Evolutionary conservation across 176 grass and related monocot species (phyloP), one percentile per base, ranked within the genome.

Genomic region (Avena insularis): DNA sequence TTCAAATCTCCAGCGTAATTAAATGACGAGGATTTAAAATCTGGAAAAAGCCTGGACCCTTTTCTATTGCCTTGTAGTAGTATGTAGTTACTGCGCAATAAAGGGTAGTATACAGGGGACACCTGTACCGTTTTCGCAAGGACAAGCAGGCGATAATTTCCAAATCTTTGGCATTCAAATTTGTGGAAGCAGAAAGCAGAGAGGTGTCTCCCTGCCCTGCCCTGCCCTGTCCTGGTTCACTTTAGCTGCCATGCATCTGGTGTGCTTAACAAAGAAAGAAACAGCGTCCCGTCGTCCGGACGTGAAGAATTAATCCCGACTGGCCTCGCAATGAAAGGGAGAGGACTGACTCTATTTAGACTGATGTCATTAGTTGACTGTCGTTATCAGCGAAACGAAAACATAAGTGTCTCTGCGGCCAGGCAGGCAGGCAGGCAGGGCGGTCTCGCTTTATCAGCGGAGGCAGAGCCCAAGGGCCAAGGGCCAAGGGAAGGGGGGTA

Each of bases 281-380:
- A 27, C 17, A 9, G 17, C 0, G 58, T 17, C 5, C 29, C 29
- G 29, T n/a, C 23, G 23, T 64, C 23, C 23, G 9, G 35, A 12
- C 62, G 40, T 25, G n/a, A 27, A 48, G 25, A 5, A 10, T 61
- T 31, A 31, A 65, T 63, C 3, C 12, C 12, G 21, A 36, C 64
- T 66, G 62, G 62, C 1, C 63, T 49, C 5, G n/a, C 21, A 15
- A 15, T 29, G 13, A 71, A 17, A 31, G 68, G 21, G 12, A 46
- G 47, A 17, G 29, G 0, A 45, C 8, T 5, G 8, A 29, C 23
- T 49, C 29, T 29, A 29, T 29, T 29, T 29, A 25, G 78, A 60
- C 8, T 36, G 88, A 77, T 53, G 88, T 70, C 88, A 77, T 82
- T 71, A 68, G 83, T 86, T 86, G 83, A 82, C 88, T 51, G 58